Evolutionary conservation across 768 basidiomycete species (phyloP), one percentile per base, ranked within the genome.

Genomic region (Rhizopogon salebrosus): DNA sequence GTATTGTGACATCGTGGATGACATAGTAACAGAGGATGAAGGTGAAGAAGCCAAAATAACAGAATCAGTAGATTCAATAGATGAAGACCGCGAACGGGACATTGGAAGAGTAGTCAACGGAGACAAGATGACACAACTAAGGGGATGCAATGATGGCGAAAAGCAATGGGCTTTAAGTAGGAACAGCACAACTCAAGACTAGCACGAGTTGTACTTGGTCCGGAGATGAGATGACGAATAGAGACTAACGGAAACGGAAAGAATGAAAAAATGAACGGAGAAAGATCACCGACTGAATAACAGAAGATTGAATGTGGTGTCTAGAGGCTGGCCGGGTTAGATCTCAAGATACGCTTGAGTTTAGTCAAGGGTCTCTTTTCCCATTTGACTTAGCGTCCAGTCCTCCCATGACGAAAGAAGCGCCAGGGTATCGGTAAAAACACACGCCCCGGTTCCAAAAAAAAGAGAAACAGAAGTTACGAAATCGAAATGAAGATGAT

Each of bases 1-100:
- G 66, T 57, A 54, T 39, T 41, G 26, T 5, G 55, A 50, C 16
- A 55, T 49, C 14, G 59, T 62, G 26, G 68, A 68, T 0, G 67
- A 71, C 31, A 76, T 65, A 57, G 74, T 72, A 59, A 73, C 71
- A 41, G 74, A 70, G 38, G 68, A 66, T 55, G 66, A 57, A 49
- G 70, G 68, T 5, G 61, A 53, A 36, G 70, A 65, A 3, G n/a
- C n/a, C n/a, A 61, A 62, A 36, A 57, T 55, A 51, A 65, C 64
- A 16, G 65, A 62, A 55, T 69, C 54, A 24, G 70, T 67, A 41
- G 35, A 49, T 45, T 60, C 60, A 31, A 24, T 29, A 5, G 60
- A 69, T 1, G 42, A 58, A 50, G 62, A 57, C 14, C 57, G 63
- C 3, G 56, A 49, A 49, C 62, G 61, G 39, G 43, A 26, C 45